phyloP scores from a whole-genome alignment of 2,329 filamentous ascomycete genomes.

The Arthrobotrys pseudoclavata region DNA sequence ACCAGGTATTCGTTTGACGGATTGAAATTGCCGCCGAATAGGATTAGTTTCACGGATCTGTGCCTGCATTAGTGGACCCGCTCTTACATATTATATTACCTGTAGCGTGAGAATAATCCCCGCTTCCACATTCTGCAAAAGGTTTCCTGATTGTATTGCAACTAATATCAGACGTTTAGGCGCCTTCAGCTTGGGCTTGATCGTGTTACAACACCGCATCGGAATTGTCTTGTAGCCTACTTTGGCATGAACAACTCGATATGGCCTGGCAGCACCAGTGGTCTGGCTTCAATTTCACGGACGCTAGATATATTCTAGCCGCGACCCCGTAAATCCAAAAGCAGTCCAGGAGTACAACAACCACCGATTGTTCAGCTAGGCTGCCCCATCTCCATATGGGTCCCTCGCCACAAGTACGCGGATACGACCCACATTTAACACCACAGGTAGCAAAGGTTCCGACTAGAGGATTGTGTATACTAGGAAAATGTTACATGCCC shows the following conservation, averaged over 20 bases:
- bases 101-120: conserved; percentile 24
- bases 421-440: neutral
- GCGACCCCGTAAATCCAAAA: neutral
- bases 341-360: neutral
- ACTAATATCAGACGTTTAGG: conserved; percentile 33
- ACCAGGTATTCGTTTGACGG: neutral
- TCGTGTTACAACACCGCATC: conserved; percentile 14
- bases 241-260: neutral
- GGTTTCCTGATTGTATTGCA: conserved; percentile 2
- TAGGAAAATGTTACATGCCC: neutral
- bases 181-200: conserved; percentile 4
- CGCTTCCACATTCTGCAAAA: conserved; percentile 43
- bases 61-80: conserved; percentile 44
- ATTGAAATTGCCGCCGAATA: conserved; percentile 18
- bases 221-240: conserved; percentile 33
- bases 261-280: neutral
- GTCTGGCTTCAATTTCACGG: neutral
- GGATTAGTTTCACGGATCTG: conserved; percentile 34
- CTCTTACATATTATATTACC: neutral
- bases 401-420: neutral
- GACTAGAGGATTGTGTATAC: neutral
- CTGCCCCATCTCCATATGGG: neutral
- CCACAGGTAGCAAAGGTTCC: neutral
- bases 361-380: neutral
- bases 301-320: neutral